phyloP scores from a whole-genome alignment of 1,139 yeast species.

The Debaryomyces sp. region DNA sequence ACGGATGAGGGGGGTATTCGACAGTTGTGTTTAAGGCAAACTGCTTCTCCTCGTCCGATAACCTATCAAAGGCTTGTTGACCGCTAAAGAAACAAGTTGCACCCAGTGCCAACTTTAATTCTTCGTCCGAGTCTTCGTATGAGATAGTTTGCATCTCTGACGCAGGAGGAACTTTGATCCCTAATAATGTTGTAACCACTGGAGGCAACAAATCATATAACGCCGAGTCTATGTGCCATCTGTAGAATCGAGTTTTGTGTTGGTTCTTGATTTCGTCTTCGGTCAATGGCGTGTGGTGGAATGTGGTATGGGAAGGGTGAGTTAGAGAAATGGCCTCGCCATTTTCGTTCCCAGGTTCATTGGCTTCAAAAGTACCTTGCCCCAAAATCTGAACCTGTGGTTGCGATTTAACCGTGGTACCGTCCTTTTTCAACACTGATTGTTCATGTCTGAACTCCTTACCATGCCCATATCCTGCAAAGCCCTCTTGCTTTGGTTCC shows the following conservation, averaged over 20 bases:
- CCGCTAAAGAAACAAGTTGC: constrained; percentile 89
- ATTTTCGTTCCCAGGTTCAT: constrained; percentile 64
- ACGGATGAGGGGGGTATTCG: constrained; percentile 92
- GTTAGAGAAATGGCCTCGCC: constrained; percentile 63
- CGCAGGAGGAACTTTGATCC: constrained; percentile 74
- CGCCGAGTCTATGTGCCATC: constrained; percentile 95
- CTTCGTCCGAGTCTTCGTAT: constrained; percentile 69
- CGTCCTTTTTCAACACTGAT: constrained; percentile 78
- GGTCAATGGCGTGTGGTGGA: constrained; percentile 71
- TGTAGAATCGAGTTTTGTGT: constrained; percentile 75
- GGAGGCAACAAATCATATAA: constrained; percentile 85
- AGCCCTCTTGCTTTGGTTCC: constrained; percentile 41
- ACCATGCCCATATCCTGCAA: constrained; percentile 79
- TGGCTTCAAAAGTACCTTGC: constrained; percentile 72
- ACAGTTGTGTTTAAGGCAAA: constrained; percentile 76
- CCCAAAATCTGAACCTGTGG: constrained; percentile 92
- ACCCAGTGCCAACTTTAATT: constrained; percentile 71
- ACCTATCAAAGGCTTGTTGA: constrained; percentile 66
- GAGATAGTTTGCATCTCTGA: constrained; percentile 50
- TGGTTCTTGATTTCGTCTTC: constrained; percentile 58
- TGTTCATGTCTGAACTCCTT: constrained; percentile 79
- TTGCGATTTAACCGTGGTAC: constrained; percentile 73
- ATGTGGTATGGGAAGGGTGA: constrained; percentile 81
- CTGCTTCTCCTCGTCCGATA: constrained; percentile 69
- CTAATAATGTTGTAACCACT: constrained; percentile 77